Evolutionary conservation across 2,329 filamentous ascomycete species (phyloP), one percentile per base, ranked within the genome.

Genomic region (Chlorencoelia australis): DNA sequence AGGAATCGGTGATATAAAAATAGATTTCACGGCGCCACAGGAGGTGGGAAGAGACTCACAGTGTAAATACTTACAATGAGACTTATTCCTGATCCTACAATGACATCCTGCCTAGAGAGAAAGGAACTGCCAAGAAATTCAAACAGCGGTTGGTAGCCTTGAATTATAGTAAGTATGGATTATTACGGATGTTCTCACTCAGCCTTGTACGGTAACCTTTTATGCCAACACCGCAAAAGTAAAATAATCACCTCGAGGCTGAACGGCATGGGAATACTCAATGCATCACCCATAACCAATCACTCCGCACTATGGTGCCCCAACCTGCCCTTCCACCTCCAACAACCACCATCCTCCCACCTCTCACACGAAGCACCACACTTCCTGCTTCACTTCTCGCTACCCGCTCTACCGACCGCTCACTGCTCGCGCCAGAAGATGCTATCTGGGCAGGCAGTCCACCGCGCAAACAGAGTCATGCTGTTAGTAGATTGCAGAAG

Each of bases 391-490:
- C 40, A 15, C 30, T 33, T 20, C 9, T 35, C 30, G 25, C 20
- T n/a, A 16, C 34, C 13, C 16, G 34, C 18, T 43, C 41, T 13
- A 44, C 50, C 10, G 73, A 79, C 49, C 77, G 79, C 19, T 79
- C 71, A 33, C 79, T 78, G 44, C 76, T 94, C 27, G 80, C 84
- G 4, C 86, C 86, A 11, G 82, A 89, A 63, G 86, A 94, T 73
- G 86, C 85, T 37, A 84, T 85, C 60, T 71, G 75, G 52, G 63
- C 70, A 10, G 59, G 68, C 11, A 75, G 78, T 2, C 73, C 79
- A 24, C 75, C 77, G 4, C 70, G 75, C 36, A 58, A 60, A 33
- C 62, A 63, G 33, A 59, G 61, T 7, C 49, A 57, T 3, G 53
- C 55, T 4, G 53, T 56, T 11, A 59, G 55, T 34, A 53, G 67